Base-by-base conservation (phyloP, 352 stramenopile genomes). In the Pythium oligandrum region DNA sequence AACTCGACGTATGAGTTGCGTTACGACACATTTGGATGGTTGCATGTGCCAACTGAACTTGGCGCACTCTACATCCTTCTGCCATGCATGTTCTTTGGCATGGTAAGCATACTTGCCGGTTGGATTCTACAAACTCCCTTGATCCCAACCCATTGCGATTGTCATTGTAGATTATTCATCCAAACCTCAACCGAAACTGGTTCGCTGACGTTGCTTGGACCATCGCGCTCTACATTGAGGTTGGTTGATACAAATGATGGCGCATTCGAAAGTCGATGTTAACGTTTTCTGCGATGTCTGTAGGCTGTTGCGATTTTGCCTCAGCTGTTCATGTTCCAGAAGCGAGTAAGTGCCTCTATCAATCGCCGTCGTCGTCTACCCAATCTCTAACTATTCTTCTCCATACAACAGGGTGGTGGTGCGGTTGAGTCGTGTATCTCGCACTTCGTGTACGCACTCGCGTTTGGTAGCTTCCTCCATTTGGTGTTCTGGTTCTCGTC, bases 271-370 rank as follows among this genome's bases (percentile, higher is more conserved):
- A 26, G 17, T 26, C 17, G 17, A 26, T 26, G 17, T 26, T 26
- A 26, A 26, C 17, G 17, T 26, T 26, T 26, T 26, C 17, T 26
- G 17, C 17, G 17, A 26, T 26, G 17, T 26, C 17, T 26, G 17
- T 26, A 26, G 17, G 83, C 94, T 4, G 73, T 98, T 45, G 95
- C 97, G 3, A 96, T 99, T 42, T 73, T 99, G 40, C 97, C 97
- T 8, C 97, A 99, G 76, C 76, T 99, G 17, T 99, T 97, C 78
- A 98, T 99, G 95, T 99, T 99, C 71, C 96, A 98, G 81, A 98
- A 98, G 68, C 90, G 83, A 37, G 81, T 92, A 83, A 32, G 73
- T 80, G 7, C 35, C 10, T 37, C 1, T 51, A 6, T 36, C 17
- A 26, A 26, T 26, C 17, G 17, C 17, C 17, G 17, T 26, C 17